phyloP scores from a whole-genome alignment of 108 stramenopile genomes.

The Cyclotella cryptica region DNA sequence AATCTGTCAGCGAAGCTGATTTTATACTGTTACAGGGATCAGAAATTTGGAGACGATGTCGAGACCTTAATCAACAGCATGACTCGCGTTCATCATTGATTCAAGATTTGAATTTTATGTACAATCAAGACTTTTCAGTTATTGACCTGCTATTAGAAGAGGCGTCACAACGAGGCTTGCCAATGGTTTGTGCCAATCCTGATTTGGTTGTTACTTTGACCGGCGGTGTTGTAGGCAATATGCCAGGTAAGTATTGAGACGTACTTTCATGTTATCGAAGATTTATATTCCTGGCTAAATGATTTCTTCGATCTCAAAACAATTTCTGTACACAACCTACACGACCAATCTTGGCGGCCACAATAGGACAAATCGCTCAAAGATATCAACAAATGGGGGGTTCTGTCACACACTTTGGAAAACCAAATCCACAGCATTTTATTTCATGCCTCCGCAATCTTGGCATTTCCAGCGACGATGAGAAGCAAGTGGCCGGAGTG shows the following conservation, averaged over 20 bases:
- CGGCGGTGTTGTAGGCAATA: conserved; percentile 61
- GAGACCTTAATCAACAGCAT: conserved; percentile 28
- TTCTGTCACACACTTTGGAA: conserved; percentile 66
- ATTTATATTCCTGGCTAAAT: too few species aligned
- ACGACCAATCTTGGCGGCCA: background rate
- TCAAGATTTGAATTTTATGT: conserved; percentile 37
- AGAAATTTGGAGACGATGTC: conserved; percentile 54
- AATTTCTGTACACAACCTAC: background rate
- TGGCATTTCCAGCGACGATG: conserved; percentile 24
- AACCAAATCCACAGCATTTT: conserved; percentile 76
- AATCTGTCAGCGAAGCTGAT: conserved; percentile 72
- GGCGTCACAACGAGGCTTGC: conserved; percentile 57
- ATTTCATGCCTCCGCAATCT: conserved; percentile 61
- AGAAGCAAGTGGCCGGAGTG: conserved; percentile 29
- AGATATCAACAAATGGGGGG: conserved; percentile 71
- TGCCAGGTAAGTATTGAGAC: conserved; percentile 60
- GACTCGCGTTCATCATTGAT: conserved; percentile 15
- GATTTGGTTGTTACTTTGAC: conserved; percentile 69
- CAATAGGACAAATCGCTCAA: conserved; percentile 59
- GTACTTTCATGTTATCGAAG: background rate
- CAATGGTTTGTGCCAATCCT: conserved; percentile 86
- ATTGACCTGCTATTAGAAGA: conserved; percentile 58
- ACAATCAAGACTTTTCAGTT: conserved; percentile 39
- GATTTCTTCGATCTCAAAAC: background rate
- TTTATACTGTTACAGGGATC: conserved; percentile 74